Base-by-base conservation (phyloP, 768 basidiomycete genomes). In the Bullera alba region DNA sequence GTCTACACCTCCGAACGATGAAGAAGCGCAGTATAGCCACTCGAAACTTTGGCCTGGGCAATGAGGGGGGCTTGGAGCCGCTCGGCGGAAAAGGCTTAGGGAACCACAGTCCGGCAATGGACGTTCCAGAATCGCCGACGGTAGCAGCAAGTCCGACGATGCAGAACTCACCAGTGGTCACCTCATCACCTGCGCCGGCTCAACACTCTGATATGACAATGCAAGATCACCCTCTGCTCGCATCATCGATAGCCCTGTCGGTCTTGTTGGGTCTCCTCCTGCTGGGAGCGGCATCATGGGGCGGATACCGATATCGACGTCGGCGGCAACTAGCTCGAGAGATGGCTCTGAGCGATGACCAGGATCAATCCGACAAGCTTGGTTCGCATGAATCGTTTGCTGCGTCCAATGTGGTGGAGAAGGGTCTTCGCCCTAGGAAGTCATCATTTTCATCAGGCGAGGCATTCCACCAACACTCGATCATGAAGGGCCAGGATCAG, bases 221-320 rank as follows among this genome's bases (percentile, higher is more conserved):
- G 17, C 27, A 42, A 30, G 43, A 56, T 32, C 28, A 46, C 16
- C 42, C 53, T 14, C 29, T 60, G 45, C 21, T 43, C 12, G 55
- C 28, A 15, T 42, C 58, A 1, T 53, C 54, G 3, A 60, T 60
- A 1, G 58, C 54, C 19, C 39, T 60, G 8, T 56, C 54, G 3
- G 51, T 60, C n/a, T 25, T 60, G 1, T 32, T 60, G 27, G 58
- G 58, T 2, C 30, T 60, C 15, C n/a, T 60, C 23, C 36, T 56
- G 19, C 39, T 60, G 2, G 58, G 58, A 6, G 52, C 54, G 32
- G 51, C 54, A n/a, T 37, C 48, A 19, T 60, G 58, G 58, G 55
- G 52, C 10, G 55, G 54, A 17, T 23, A 53, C 21, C 28, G 35
- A 15, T 60, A 60, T 54, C 51, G 57, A 6, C 35, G 50, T 17